Base-by-base conservation (phyloP, 768 basidiomycete species). In the Auricularia cornea region DNA sequence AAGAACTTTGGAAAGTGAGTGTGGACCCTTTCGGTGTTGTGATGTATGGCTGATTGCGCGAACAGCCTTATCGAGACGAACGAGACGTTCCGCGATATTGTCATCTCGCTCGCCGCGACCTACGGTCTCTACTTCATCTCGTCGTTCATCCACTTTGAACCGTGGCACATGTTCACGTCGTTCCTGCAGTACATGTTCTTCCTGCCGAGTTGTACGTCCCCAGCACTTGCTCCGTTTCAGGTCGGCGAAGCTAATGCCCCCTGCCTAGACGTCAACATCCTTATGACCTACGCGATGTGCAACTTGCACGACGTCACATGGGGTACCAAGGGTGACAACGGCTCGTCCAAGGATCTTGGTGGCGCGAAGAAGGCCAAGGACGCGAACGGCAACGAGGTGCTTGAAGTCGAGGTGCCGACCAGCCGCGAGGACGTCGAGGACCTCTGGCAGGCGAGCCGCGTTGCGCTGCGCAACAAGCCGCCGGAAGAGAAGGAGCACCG, bases 221-320 rank as follows among this genome's bases (percentile, higher is more conserved):
- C 16, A 44, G 18, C 14, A 29, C 4, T 33, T 63, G 54, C 18
- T 18, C 41, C 20, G 51, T 23, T 61, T 64, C 12, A 4, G 6
- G 6, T 57, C 23, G 10, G 12, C 8, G 26, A 56, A 3, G 16
- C n/a, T 33, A 4, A 16, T 32, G 26, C 59, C 32, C 38, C 3
- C 12, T 23, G 28, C n/a, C 52, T 59, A 85, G 84, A 86, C 66
- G 84, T 92, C 71, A 92, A 92, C 77, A 92, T 92, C 68, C 76
- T 92, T 71, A 92, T 94, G 84, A 95, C 92, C 82, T 95, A 95
- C 71, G 92, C 92, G 32, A 93, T 95, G 84, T 97, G 94, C 78
- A 92, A 91, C 72, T 71, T 92, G 67, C 92, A 94, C 74, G 91
- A 94, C 71, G 90, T 94, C 54, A 89, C 88, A 33, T 90, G 88